A percentile compares a stretch with the other conserved stretches of the same genome.
These are phyloP conservation scores for Scheffersomyces stambukii DNA, from an alignment of 1,139 yeast genomes.

Conservation along the genomic window DNA sequence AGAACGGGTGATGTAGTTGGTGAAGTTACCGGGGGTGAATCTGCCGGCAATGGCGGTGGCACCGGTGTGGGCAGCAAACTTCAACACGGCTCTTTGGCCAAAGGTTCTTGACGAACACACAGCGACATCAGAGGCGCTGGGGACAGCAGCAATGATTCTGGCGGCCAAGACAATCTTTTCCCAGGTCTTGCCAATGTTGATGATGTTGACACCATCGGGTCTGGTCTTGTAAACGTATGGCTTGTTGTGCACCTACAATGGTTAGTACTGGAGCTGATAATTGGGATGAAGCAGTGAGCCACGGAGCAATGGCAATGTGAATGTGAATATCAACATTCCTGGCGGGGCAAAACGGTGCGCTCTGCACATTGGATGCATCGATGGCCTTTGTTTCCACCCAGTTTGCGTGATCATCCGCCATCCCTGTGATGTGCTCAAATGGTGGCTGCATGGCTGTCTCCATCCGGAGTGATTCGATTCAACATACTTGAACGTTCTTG, in stretches of 20 bases:
- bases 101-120: conserved; percentile 99
- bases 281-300: no score
- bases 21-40: conserved; percentile 99
- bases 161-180: conserved; percentile 99
- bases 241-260: conserved; percentile 92
- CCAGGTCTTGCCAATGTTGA: conserved; percentile 99
- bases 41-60: conserved; percentile 99
- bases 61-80: conserved; percentile 99
- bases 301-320: no score
- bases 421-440: no score
- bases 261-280: no score
- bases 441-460: no score
- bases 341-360: no score
- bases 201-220: conserved; percentile 99
- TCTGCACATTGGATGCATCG: no score
- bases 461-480: no score
- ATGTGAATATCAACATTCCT: no score
- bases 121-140: conserved; percentile 97
- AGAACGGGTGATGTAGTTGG: conserved; percentile 99
- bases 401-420: no score
- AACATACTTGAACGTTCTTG: conserved; percentile 98
- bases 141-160: conserved; percentile 98
- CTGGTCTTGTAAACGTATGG: conserved; percentile 99
- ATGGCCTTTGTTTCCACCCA: no score
- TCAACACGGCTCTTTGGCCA: conserved; percentile 99